Evolutionary conservation across 2,329 filamentous ascomycete genomes (phyloP).

Genomic region (Colletotrichum destructivum): DNA sequence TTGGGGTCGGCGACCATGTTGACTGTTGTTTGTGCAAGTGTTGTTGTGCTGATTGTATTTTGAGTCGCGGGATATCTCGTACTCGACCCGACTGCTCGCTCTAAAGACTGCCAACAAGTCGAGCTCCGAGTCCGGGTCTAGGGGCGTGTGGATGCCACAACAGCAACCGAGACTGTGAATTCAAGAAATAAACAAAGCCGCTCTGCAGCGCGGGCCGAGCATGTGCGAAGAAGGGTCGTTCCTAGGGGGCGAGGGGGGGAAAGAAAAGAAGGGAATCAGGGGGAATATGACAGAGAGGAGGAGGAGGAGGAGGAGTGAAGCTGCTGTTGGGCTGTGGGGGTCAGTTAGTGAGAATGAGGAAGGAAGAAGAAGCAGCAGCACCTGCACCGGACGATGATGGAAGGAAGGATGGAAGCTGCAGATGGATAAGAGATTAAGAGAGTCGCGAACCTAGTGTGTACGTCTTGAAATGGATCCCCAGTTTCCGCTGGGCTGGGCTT

Average conservation of each 20-base stretch:
- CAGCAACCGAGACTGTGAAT: slow-evolving; percentile 12
- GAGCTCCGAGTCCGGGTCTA: slow-evolving; percentile 10
- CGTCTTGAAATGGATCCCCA: slow-evolving; percentile 32
- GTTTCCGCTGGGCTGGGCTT: slow-evolving; percentile 10
- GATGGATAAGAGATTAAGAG: slow-evolving; percentile 40
- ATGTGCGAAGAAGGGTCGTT: slow-evolving; percentile 23
- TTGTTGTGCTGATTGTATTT: slow-evolving; percentile 15
- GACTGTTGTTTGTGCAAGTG: not conserved
- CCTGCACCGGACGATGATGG: slow-evolving; percentile 3
- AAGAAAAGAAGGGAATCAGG: not conserved
- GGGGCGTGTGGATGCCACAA: not conserved
- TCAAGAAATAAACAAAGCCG: slow-evolving; percentile 43
- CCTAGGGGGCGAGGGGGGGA: not conserved
- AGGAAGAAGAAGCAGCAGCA: slow-evolving; percentile 3
- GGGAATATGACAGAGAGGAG: not conserved
- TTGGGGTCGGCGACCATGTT: slow-evolving; percentile 56
- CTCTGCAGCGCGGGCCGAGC: slow-evolving; percentile 39
- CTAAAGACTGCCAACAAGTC: slow-evolving; percentile 28
- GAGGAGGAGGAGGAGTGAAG: slow-evolving; percentile 7
- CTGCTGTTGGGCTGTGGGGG: slow-evolving; percentile 11
- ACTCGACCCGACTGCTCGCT: slow-evolving; percentile 26
- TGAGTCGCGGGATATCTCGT: slow-evolving; percentile 1
- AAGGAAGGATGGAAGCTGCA: slow-evolving; percentile 32
- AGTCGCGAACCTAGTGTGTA: slow-evolving; percentile 3
- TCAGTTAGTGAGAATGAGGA: slow-evolving; percentile 34